Evolutionary conservation across 2,329 filamentous ascomycete species (phyloP), one percentile per base, ranked within the genome.

Genomic region (Dothideomycetidae sp.): DNA sequence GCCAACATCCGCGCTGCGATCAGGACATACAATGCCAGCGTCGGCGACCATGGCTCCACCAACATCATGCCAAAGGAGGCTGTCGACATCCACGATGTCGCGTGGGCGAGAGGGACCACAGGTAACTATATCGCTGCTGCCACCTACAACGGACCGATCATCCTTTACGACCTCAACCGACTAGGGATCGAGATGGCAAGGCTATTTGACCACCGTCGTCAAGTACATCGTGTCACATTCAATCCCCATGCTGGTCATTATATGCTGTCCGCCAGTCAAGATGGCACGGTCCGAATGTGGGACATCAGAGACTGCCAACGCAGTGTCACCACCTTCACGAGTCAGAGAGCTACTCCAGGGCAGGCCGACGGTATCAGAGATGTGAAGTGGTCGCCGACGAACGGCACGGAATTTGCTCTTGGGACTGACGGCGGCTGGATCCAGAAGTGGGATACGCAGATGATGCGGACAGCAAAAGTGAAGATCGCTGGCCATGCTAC

Each of bases 221-320:
- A 78, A 55, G 74, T 78, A 37, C 74, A 78, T 55, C 70, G 67
- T 47, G 59, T 78, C 30, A 73, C 73, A 10, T 76, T 78, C 55
- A 78, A 75, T 47, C 74, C 74, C 9, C 68, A 73, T 49, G 60
- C 66, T 44, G 71, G 72, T 31, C 64, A 68, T 46, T 62, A 72
- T 51, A 59, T 78, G 33, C 60, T 78, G 13, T 78, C 74, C 23
- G 74, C 70, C 16, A 76, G 73, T 50, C 73, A 77, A 50, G 74
- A 78, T 59, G 68, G 67, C 31, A 73, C 70, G 2, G 71, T 77
- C 19, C 66, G 71, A 30, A 63, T 78, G 45, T 78, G 74, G 74
- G 74, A 78, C 53, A 55, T 78, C 44, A 64, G 74, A 37, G 63
- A 68, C 42, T 63, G 70, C 41, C 63, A 61, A 42, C 61, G 64